Evolutionary conservation across 495 filamentous ascomycete species (phyloP).

Genomic region (Jackrogersella multiformis): DNA sequence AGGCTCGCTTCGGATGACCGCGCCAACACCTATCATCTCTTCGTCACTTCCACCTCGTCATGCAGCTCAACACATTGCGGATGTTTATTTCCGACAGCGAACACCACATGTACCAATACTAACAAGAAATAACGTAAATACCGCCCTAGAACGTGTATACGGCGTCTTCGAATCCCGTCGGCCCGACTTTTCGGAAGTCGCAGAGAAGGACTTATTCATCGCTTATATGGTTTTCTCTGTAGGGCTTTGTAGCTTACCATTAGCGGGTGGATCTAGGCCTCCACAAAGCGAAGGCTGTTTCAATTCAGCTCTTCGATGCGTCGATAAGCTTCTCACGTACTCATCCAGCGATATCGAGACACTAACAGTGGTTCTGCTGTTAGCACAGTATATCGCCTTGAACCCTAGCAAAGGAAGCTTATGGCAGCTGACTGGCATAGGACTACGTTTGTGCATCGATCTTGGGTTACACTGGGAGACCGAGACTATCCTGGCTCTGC

Average conservation of each 20-base stretch:
- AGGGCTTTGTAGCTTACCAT: constrained; percentile 38
- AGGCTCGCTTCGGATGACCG: constrained; percentile 15
- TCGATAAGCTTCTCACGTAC: constrained; percentile 40
- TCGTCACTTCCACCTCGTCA: constrained; percentile 43
- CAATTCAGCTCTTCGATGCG: constrained; percentile 38
- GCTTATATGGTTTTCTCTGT: constrained; percentile 44
- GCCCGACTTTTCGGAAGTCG: constrained; percentile 5
- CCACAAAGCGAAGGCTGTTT: constrained; percentile 44
- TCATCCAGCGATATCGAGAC: constrained; percentile 42
- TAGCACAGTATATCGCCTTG: constrained; percentile 42
- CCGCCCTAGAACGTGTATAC: constrained; percentile 38
- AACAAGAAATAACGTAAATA: constrained; percentile 30
- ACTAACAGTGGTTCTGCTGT: constrained; percentile 33
- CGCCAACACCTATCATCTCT: constrained; percentile 22
- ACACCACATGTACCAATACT: constrained; percentile 42
- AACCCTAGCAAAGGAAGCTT: constrained; percentile 41
- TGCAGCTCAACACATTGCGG: constrained; percentile 41
- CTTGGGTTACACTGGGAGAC: constrained; percentile 44
- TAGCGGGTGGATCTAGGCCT: constrained; percentile 17
- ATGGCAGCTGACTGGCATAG: constrained; percentile 43
- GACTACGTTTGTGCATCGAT: constrained; percentile 40
- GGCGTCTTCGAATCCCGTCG: constrained; percentile 3
- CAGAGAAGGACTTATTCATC: constrained; percentile 36
- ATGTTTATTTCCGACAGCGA: constrained; percentile 43
- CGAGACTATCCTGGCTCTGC: constrained; percentile 24